These are phyloP conservation scores for Colletotrichum euphorbiae DNA, from an alignment of 2,329 filamentous ascomycete genomes.

Conservation along the genomic window DNA sequence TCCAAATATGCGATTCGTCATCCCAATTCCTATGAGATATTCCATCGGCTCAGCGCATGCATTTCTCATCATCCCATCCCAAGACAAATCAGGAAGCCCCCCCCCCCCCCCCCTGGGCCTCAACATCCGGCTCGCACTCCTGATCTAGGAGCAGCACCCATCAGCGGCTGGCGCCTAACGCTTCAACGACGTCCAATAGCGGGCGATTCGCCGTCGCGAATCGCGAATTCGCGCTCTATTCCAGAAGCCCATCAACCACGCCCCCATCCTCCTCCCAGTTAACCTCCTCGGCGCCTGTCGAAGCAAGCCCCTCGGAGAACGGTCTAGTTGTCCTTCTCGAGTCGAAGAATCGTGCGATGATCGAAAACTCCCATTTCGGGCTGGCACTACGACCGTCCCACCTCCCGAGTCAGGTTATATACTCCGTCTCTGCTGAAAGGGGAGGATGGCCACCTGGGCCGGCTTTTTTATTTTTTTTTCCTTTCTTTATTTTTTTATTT, in stretches of 20 bases:
- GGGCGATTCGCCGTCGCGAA: not conserved
- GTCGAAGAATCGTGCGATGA: not conserved
- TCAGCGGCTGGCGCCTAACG: conserved; percentile 10
- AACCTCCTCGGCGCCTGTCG: conserved; percentile 1
- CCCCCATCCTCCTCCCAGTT: not conserved
- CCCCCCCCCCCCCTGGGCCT: too few species aligned
- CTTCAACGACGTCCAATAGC: not conserved
- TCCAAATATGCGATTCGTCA: not conserved
- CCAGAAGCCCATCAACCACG: not conserved
- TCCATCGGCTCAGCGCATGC: conserved; percentile 6
- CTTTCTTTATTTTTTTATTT: too few species aligned
- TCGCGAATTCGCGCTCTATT: not conserved
- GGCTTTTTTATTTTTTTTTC: too few species aligned
- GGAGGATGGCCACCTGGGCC: not conserved
- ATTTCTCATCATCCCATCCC: not conserved
- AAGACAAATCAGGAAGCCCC: too few species aligned
- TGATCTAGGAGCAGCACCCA: not conserved
- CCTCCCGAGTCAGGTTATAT: conserved; percentile 12
- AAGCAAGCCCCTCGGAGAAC: not conserved
- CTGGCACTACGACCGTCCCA: not conserved
- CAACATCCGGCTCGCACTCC: not conserved
- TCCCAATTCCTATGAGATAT: not conserved
- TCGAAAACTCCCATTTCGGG: not conserved
- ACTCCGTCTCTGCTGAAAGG: conserved; percentile 29
- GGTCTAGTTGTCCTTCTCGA: not conserved